A percentile compares a stretch with the other conserved stretches of the same genome.
phyloP scores from a whole-genome alignment of 2,329 filamentous ascomycete genomes.

The Ophiostoma perfectum region DNA sequence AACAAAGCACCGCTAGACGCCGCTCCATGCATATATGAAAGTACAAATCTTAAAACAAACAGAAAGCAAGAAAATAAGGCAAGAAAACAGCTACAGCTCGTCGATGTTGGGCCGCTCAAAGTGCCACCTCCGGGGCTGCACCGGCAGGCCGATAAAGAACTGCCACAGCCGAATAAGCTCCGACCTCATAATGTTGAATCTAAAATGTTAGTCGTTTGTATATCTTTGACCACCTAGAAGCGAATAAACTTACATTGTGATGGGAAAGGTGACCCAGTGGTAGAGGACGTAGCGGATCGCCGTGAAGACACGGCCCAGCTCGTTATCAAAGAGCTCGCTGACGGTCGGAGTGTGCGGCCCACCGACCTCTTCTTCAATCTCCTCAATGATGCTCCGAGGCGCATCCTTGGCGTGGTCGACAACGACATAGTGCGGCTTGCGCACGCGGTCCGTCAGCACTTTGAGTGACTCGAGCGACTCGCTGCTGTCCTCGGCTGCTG shows the following conservation, averaged over 20 bases:
- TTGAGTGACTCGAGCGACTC: conserved; percentile 1
- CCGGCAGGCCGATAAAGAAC: conserved; percentile 49
- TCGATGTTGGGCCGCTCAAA: conserved; percentile 43
- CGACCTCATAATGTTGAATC: conserved; percentile 39
- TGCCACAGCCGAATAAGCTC: conserved; percentile 46
- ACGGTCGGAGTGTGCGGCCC: conserved; percentile 39
- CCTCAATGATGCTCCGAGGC: conserved; percentile 34
- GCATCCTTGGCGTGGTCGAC: conserved; percentile 31
- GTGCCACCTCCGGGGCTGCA: conserved; percentile 45
- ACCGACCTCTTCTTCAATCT: conserved; percentile 28
- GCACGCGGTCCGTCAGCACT: conserved; percentile 34
- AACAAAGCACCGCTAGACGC: conserved; percentile 6
- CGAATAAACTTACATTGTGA: conserved; percentile 37
- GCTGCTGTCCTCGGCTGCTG: conserved; percentile 27
- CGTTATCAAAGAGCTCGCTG: conserved; percentile 55
- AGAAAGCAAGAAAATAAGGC: not conserved
- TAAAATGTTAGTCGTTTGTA: no score
- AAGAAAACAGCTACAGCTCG: conserved; percentile 39
- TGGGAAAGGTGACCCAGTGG: conserved; percentile 66
- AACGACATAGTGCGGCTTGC: conserved; percentile 42
- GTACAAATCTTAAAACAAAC: not conserved
- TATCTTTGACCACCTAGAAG: no score
- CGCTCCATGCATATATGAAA: conserved; percentile 7
- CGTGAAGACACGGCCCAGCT: conserved; percentile 58
- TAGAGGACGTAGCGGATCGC: conserved; percentile 61